Base-by-base conservation (phyloP, 2,329 filamentous ascomycete species). In the Hirsutella thompsonii region DNA sequence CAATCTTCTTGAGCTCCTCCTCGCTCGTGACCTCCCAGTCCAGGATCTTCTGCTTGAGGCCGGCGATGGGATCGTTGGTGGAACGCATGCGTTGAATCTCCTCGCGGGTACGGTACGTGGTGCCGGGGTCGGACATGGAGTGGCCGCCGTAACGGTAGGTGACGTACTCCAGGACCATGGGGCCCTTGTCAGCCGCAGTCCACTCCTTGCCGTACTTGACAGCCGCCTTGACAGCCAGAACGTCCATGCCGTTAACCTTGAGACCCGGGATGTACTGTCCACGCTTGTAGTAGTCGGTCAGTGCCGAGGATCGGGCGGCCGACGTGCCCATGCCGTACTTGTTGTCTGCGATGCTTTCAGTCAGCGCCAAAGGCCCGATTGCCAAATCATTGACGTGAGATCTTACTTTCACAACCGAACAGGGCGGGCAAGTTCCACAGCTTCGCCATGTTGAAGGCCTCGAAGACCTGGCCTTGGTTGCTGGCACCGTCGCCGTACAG, bases 371-470 rank as follows among this genome's bases (percentile, higher is more conserved):
- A 8, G 14, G 1, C 8, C 20, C 8, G 9, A 3, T 14, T 6
- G 5, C 8, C 21, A 9, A 19, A 20, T 20, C 16, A 8, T 13
- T 9, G 21, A 21, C 2, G 21, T 3, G 19, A 20, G 35, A 21
- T 78, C 87, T 64, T 71, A 94, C 89, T 98, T 75, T 98, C 92
- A 67, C 92, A 98, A 54, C 87, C 89, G 61, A 98, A 98, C 52
- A 98, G 83, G 53, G 89, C 79, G 42, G 92, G 92, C 37, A 98
- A 74, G 55, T 92, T 89, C 92, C 92, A 98, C 52, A 98, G 81
- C 78, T 96, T 96, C 49, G 92, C 92, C 92, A 98, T 98, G 81
- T 98, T 98, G 79, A 93, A 98, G 47, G 92, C 89, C 76, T 98
- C 92, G 58, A 98, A 98, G 55, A 98, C 92, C 70, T 98, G 92